phyloP scores from a whole-genome alignment of 768 basidiomycete genomes.

The Fibroporia radiculosa region DNA sequence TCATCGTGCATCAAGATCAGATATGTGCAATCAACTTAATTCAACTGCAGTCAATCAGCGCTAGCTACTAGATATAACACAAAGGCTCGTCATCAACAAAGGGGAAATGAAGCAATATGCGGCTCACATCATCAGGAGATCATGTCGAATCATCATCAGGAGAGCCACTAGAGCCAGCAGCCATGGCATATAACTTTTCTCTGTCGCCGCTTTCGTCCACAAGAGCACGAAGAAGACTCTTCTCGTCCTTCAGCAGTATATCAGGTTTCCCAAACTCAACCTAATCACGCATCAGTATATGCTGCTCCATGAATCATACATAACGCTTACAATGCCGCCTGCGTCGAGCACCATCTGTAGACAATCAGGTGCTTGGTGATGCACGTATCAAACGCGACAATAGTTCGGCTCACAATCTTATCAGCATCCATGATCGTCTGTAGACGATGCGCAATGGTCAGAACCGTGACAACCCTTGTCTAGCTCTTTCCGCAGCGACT shows the following conservation, averaged over 20 bases:
- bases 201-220: conserved; percentile 34
- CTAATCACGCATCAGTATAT: neutral
- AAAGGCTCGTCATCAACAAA: no score
- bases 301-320: neutral
- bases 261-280: conserved; percentile 42
- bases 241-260: conserved; percentile 31
- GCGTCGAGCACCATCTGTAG: conserved; percentile 34
- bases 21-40: no score
- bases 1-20: no score
- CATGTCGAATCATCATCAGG: neutral
- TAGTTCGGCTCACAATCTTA: conserved; percentile 35
- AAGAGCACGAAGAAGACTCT: conserved; percentile 25
- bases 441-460: conserved; percentile 25
- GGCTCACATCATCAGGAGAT: no score
- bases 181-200: conserved; percentile 26
- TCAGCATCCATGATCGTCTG: conserved; percentile 47
- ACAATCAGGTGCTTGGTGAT: neutral
- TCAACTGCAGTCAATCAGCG: no score
- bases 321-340: conserved; percentile 28
- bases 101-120: no score
- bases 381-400: conserved; percentile 8
- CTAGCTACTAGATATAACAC: no score
- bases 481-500: conserved; percentile 40
- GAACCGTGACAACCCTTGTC: conserved; percentile 34
- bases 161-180: conserved; percentile 4